Percentiles rank a stretch among this genome's conserved stretches.
phyloP scores from a whole-genome alignment of 805 yeast species.

The Wickerhamomyces alni region DNA sequence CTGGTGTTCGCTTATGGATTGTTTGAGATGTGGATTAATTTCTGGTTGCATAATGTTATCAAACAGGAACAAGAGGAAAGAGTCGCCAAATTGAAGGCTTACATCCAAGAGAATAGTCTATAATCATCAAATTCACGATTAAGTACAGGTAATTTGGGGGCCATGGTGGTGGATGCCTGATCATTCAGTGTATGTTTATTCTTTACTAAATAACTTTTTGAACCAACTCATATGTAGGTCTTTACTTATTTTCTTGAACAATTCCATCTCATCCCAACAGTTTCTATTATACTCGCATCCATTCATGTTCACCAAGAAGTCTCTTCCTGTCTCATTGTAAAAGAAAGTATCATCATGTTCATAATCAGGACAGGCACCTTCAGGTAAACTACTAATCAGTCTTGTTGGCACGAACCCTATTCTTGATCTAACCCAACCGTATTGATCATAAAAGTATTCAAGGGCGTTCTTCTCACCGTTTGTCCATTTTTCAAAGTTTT shows the following conservation, averaged over 20 bases:
- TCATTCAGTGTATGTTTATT: background rate
- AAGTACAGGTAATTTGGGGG: background rate
- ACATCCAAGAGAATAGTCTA: background rate
- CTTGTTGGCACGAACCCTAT: conserved; percentile 34
- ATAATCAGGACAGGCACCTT: conserved; percentile 30
- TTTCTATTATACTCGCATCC: conserved; percentile 32
- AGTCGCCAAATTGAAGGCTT: conserved; percentile 30
- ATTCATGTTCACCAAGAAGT: conserved; percentile 33
- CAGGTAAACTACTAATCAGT: conserved; percentile 30
- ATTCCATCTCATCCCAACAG: conserved; percentile 37
- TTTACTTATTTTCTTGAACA: conserved; percentile 26
- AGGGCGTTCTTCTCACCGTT: conserved; percentile 34
- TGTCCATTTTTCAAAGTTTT: conserved; percentile 34
- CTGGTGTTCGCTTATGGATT: conserved; percentile 51
- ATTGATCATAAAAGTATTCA: conserved; percentile 31
- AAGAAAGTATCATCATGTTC: conserved; percentile 27
- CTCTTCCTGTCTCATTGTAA: conserved; percentile 30
- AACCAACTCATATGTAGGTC: conserved; percentile 29
- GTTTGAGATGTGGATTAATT: conserved; percentile 65
- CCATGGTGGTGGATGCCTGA: too few relatives aligned
- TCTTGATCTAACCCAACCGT: conserved; percentile 34
- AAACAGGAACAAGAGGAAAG: conserved; percentile 49
- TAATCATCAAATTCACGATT: too few relatives aligned
- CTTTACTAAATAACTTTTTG: conserved; percentile 11
- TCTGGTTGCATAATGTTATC: conserved; percentile 52